phyloP scores from a whole-genome alignment of 2,329 filamentous ascomycete species.

The Blumeria hordei region DNA sequence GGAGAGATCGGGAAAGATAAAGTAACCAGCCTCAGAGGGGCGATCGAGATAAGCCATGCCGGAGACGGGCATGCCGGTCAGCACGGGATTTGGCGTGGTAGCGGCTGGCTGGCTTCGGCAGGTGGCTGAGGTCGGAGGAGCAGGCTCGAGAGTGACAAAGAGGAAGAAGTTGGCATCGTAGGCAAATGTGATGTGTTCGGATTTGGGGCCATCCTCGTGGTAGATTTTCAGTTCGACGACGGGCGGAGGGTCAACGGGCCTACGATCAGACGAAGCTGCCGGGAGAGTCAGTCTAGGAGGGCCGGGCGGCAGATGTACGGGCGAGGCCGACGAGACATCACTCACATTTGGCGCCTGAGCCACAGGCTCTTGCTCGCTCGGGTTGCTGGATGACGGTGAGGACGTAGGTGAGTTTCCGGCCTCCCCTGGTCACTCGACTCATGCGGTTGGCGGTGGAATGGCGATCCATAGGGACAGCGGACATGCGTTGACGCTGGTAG shows the following conservation, averaged over 20 bases:
- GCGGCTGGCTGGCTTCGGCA: constrained; percentile 37
- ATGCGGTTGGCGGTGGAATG: neutral
- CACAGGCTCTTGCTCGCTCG: constrained; percentile 80
- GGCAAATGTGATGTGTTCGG: constrained; percentile 53
- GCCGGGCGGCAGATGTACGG: too few relatives aligned
- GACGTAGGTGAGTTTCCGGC: constrained; percentile 55
- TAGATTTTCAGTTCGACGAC: constrained; percentile 79
- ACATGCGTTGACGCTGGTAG: too few relatives aligned
- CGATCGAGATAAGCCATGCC: constrained; percentile 92
- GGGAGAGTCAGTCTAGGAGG: constrained; percentile 2
- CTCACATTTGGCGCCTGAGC: constrained; percentile 84
- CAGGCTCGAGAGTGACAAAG: constrained; percentile 73
- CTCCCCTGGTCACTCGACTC: constrained; percentile 37
- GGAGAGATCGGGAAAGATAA: constrained; percentile 90
- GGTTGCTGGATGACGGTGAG: constrained; percentile 83
- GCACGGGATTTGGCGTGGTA: constrained; percentile 48
- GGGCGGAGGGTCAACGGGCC: constrained; percentile 34
- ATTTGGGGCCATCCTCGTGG: constrained; percentile 31
- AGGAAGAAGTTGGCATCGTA: constrained; percentile 98
- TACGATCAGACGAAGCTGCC: constrained; percentile 10
- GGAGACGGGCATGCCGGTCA: constrained; percentile 84
- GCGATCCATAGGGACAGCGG: neutral
- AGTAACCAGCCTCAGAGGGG: constrained; percentile 60
- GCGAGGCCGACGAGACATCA: neutral
- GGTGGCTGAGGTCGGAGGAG: constrained; percentile 59